Evolutionary conservation across 2,329 filamentous ascomycete genomes (phyloP), one percentile per base, ranked within the genome.

Genomic region (Claviceps sp.): DNA sequence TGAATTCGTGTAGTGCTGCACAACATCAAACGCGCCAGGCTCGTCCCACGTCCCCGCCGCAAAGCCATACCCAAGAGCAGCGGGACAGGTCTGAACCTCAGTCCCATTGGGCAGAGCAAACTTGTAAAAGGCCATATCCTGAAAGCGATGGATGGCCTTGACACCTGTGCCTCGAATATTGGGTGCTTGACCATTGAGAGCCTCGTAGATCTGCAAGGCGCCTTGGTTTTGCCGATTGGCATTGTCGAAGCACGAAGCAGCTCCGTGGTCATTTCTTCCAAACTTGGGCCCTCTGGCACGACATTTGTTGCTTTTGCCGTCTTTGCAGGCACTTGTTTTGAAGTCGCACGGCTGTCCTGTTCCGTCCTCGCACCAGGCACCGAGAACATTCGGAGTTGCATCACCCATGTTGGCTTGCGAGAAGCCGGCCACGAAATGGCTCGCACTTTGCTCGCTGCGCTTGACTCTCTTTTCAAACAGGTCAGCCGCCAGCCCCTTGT

Each of bases 391-490:
- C 9, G 90, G 90, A 1, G 83, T 86, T 0, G 88, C 93, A 61
- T 96, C 90, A 23, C 89, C 90, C 50, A 95, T 88, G 61, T 88
- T 95, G 29, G 89, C 80, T 66, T 95, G 89, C 1, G 88, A 93
- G 68, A 95, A 96, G 11, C 88, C 90, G 2, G 89, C 88, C 1
- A 95, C 86, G 59, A 94, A 95, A 11, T 76, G 77, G 1, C 78
- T 72, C 0, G 79, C 74, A 45, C 79, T 82, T 44, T 77, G 79
- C 11, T 70, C 71, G 2, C 68, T 61, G 29, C 76, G 71, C 5
- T 70, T 70, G 52, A 86, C 77, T 43, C 78, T 78, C 59, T 86
- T 79, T 65, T 96, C 90, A 56, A 95, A 86, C 5, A 95, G 73
- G 59, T 84, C 80, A 3, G 88, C 87, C 0, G 90, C 89, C 5